Base-by-base conservation (phyloP, 1,139 yeast genomes). In the Lodderomyces beijingensis region DNA sequence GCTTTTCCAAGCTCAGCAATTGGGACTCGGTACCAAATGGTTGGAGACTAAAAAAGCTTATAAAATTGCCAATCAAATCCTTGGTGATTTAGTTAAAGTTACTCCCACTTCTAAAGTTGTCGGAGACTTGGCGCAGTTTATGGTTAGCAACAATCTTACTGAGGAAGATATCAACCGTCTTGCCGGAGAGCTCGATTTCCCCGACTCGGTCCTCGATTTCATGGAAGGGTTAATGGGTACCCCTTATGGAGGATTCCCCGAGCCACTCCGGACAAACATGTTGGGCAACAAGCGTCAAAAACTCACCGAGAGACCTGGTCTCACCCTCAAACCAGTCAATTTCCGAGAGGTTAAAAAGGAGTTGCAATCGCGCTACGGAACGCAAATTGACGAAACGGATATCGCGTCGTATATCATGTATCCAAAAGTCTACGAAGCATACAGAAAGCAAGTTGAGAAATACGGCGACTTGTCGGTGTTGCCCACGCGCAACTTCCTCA, bases 171-270 rank as follows among this genome's bases (percentile, higher is more conserved):
- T 93, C 40, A 69, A 70, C 57, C 83, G 82, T 55, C 76, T 91
- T 53, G 98, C 98, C 2, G 66, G 77, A 33, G 87, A 87, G 47
- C 76, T 91, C 51, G 97, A 91, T 62, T 91, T 91, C 94, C 99
- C 99, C 39, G 96, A 83, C 53, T 89, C 97, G 12, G 96, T 91
- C 21, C 74, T 91, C 56, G 98, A 93, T 65, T 91, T 91, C 74
- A 88, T 91, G 77, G 96, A 93, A 70, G 99, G 99, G 50, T 74
- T 91, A 55, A 91, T 93, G 88, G 99, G 99, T 56, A 91, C 91
- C 51, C 99, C 99, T 49, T 88, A 86, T 57, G 98, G 98, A 47
- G 99, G 99, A 5, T 91, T 93, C 94, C 98, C 98, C 35, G 99
- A 91, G 65, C 98, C 99, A 30, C 73, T 91, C 61, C 81, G 98